phyloP scores from a whole-genome alignment of 148 eudicot genomes.

The Rhododendron mucronatum region DNA sequence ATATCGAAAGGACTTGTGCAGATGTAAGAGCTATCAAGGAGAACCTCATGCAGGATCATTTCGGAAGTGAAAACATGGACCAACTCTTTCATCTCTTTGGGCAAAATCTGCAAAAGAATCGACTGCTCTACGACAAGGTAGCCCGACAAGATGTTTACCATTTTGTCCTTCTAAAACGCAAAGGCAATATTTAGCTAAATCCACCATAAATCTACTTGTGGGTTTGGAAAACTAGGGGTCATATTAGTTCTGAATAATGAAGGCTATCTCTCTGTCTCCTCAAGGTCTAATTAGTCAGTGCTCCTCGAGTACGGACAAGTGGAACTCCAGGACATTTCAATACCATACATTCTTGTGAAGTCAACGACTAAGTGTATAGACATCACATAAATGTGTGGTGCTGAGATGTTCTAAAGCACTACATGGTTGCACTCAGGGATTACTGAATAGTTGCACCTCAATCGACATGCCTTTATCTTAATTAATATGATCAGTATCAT shows the following conservation, averaged over 20 bases:
- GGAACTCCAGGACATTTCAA: too few species aligned
- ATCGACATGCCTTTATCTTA: too few species aligned
- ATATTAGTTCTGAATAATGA: background rate
- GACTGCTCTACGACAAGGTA: background rate
- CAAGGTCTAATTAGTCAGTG: too few species aligned
- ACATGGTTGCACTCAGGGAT: too few species aligned
- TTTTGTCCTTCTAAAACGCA: conserved; percentile 5
- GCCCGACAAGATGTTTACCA: background rate
- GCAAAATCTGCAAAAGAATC: background rate
- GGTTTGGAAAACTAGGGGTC: background rate
- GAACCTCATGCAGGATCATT: background rate
- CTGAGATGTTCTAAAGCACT: too few species aligned
- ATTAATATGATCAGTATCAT: background rate
- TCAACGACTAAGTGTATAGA: too few species aligned
- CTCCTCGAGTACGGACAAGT: too few species aligned
- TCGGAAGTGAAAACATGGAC: conserved; percentile 1
- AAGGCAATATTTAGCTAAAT: background rate
- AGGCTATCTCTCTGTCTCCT: background rate
- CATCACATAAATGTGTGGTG: too few species aligned
- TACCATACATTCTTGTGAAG: too few species aligned
- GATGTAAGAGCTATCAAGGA: background rate
- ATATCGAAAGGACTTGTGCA: background rate
- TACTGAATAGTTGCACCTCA: too few species aligned
- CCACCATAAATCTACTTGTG: background rate
- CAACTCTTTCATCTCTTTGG: background rate